A percentile compares a stretch with the other conserved stretches of the same genome.
phyloP scores from a whole-genome alignment of 2,329 filamentous ascomycete species.

The Neofusicoccum kwambonambiense region DNA sequence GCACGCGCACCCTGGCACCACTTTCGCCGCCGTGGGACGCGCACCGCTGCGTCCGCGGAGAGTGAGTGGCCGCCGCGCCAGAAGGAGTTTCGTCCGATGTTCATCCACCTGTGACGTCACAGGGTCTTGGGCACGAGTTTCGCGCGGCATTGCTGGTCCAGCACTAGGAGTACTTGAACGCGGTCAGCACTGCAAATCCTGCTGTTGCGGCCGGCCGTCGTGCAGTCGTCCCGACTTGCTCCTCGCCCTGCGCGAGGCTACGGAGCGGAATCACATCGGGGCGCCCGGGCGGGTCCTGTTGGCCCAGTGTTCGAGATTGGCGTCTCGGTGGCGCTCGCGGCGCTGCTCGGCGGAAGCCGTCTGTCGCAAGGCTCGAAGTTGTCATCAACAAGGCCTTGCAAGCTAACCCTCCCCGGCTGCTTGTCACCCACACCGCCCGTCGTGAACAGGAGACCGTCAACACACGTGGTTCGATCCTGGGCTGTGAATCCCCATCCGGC shows the following conservation, averaged over 20 bases:
- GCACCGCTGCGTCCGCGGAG: background rate
- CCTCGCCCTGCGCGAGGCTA: conserved; percentile 5
- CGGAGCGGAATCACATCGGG: background rate
- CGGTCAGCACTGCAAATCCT: background rate
- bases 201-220: background rate
- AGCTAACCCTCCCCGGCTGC: background rate
- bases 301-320: background rate
- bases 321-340: background rate
- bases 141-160: background rate
- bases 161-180: background rate
- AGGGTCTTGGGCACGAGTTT: background rate
- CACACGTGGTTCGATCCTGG: conserved; percentile 12
- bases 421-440: background rate
- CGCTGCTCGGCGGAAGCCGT: conserved; percentile 5
- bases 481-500: conserved; percentile 1
- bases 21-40: background rate
- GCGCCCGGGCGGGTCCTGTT: background rate
- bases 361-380: conserved; percentile 5
- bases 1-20: background rate
- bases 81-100: background rate
- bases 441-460: conserved; percentile 9
- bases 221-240: background rate
- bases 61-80: background rate
- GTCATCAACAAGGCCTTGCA: background rate
- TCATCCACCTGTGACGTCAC: background rate